These are phyloP conservation scores for Hirsutella rhossiliensis DNA, from an alignment of 2,329 filamentous ascomycete genomes.

Conservation along the genomic window DNA sequence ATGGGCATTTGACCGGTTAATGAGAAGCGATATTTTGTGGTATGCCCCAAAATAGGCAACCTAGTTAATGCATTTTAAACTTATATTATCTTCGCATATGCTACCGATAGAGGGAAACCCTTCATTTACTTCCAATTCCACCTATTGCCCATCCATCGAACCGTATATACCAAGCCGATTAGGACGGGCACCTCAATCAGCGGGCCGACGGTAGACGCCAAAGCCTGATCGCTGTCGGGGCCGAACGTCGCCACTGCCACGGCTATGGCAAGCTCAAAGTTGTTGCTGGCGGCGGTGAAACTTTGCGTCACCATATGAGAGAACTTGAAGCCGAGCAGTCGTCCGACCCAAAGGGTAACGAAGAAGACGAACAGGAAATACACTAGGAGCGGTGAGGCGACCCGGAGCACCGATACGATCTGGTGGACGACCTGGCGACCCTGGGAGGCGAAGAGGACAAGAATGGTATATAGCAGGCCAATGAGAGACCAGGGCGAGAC, in stretches of 20 bases:
- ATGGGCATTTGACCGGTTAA: too few species aligned
- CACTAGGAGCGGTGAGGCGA: conserved; percentile 68
- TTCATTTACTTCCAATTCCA: conserved; percentile 35
- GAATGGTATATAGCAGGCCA: conserved; percentile 75
- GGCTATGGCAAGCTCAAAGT: conserved; percentile 85
- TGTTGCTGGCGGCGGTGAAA: conserved; percentile 84
- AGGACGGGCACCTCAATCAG: conserved; percentile 80
- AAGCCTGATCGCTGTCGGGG: conserved; percentile 62
- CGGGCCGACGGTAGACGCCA: conserved; percentile 74
- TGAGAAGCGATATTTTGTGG: too few species aligned
- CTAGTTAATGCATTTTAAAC: too few species aligned
- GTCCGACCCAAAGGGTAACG: conserved; percentile 48
- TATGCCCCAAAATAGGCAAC: too few species aligned
- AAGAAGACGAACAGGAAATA: conserved; percentile 73
- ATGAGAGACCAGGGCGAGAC: conserved; percentile 65
- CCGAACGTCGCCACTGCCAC: conserved; percentile 77
- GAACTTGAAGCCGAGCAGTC: conserved; percentile 63
- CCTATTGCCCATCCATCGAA: conserved; percentile 44
- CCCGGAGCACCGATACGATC: conserved; percentile 70
- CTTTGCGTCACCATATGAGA: conserved; percentile 62
- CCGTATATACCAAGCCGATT: conserved; percentile 62
- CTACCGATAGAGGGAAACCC: too few species aligned
- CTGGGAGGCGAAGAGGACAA: conserved; percentile 76
- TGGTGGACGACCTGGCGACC: conserved; percentile 67
- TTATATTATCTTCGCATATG: not conserved